Conservation (phyloP, 192 early-diverging fungal species). For the Phlyctochytrium planicorne region DNA sequence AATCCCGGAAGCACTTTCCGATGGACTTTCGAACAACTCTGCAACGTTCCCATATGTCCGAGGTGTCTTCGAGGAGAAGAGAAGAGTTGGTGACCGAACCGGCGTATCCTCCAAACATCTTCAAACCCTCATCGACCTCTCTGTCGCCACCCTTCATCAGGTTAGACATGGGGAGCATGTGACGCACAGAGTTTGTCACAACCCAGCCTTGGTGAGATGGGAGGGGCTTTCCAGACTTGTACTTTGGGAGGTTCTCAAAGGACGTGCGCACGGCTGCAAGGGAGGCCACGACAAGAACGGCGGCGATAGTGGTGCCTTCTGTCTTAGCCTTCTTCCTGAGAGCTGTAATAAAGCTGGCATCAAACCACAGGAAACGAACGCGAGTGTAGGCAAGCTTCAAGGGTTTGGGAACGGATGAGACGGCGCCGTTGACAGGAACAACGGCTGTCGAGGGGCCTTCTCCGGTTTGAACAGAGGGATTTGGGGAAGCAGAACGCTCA, state of each 20-base stretch:
- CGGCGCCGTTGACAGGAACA: neutral
- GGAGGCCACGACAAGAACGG: slow-evolving; percentile 39
- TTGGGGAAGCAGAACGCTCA: neutral
- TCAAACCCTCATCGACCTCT: slow-evolving; percentile 36
- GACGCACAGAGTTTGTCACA: slow-evolving; percentile 38
- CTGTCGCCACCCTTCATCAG: slow-evolving; percentile 44
- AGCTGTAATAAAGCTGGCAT: slow-evolving; percentile 24
- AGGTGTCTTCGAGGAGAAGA: slow-evolving; percentile 22
- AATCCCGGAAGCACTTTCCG: slow-evolving; percentile 13
- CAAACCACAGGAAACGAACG: slow-evolving; percentile 33
- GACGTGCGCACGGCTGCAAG: slow-evolving; percentile 38
- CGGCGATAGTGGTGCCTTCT: slow-evolving; percentile 39
- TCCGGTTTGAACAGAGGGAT: neutral
- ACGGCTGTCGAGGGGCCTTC: slow-evolving; percentile 3
- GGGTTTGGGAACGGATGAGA: neutral
- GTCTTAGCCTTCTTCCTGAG: slow-evolving; percentile 27
- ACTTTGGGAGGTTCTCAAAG: slow-evolving; percentile 1
- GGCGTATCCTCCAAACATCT: slow-evolving; percentile 48
- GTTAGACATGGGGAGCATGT: slow-evolving; percentile 44
- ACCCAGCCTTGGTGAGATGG: slow-evolving; percentile 51
- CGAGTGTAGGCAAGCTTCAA: slow-evolving; percentile 10
- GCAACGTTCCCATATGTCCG: slow-evolving; percentile 39
- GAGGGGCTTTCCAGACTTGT: slow-evolving; percentile 6
- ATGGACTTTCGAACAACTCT: slow-evolving; percentile 34
- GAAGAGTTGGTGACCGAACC: slow-evolving; percentile 36